These are phyloP conservation scores for Macadamia integrifolia DNA, from an alignment of 164 flowering plant genomes.

Conservation along the genomic window DNA sequence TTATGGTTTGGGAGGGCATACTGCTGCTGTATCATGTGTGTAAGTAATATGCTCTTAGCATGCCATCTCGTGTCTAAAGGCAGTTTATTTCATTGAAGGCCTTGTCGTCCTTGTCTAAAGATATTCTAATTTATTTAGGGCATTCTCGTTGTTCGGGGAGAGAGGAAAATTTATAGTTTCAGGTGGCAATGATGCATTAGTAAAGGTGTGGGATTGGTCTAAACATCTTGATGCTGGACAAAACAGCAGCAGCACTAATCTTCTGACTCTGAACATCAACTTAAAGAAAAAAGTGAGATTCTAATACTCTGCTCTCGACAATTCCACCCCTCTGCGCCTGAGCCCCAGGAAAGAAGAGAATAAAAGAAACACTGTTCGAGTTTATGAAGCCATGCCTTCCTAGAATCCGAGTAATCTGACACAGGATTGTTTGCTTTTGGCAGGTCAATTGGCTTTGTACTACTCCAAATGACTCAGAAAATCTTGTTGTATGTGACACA, in stretches of 20 bases:
- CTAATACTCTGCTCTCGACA: not conserved
- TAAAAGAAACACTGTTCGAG: not conserved
- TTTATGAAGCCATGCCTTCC: not conserved
- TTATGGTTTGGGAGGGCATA: constrained; percentile 73
- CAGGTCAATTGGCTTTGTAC: constrained; percentile 98
- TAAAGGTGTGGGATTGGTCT: constrained; percentile 85
- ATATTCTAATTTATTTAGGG: constrained; percentile 30
- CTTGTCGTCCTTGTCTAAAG: not conserved
- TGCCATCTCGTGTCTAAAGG: not conserved
- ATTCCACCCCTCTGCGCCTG: not conserved
- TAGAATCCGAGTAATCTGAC: not conserved
- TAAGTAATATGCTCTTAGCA: constrained; percentile 29
- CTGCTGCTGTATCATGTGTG: constrained; percentile 86
- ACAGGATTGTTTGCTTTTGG: constrained; percentile 3
- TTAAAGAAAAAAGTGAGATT: constrained; percentile 65
- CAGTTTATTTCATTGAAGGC: not conserved
- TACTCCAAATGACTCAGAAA: constrained; percentile 71
- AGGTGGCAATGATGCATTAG: constrained; percentile 77
- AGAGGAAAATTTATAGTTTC: constrained; percentile 74
- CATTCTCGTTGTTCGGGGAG: constrained; percentile 82
- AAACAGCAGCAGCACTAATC: constrained; percentile 22
- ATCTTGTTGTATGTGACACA: constrained; percentile 90
- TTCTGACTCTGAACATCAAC: constrained; percentile 43
- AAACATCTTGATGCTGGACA: constrained; percentile 29
- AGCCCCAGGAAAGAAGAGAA: not conserved